Base-by-base conservation (phyloP, 306 rosid genomes). In the Castanea sativa region DNA sequence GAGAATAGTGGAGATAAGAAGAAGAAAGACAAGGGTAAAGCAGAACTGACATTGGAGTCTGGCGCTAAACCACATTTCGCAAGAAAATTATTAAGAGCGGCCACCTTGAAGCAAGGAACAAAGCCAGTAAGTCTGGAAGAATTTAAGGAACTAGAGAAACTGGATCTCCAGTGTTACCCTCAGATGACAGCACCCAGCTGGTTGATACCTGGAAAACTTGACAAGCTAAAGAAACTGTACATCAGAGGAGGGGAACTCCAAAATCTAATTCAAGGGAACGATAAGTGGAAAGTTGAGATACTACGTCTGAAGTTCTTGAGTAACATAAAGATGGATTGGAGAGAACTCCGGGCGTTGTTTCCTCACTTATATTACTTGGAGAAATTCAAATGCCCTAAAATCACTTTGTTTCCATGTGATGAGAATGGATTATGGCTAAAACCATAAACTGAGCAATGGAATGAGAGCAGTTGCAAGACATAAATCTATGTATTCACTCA, bases 131-230 rank as follows among this genome's bases (percentile, higher is more conserved):
- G 18, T 5, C 2, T 9, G 5, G 29, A 49, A 56, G 18, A 13
- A 7, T 38, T 43, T 49, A 1, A 15, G 65, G 5, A 4, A 59
- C 52, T 76, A 30, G 30, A 38, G 75, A 82, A 82, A 65, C 60
- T 82, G 43, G 55, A 63, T 33, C 82, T 82, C 30, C 78, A 73
- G 19, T 77, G 69, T 21, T 82, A 35, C 70, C 85, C 82, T 20
- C 0, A 0, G 11, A 11, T 15, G 1, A 5, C 11, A 1, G 51
- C 73, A 14, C 68, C 81, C 3, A 5, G 69, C 4, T 82, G 75
- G 75, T 29, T 77, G 57, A 30, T 10, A 15, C 55, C 64, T 0
- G 18, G 0, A 6, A 12, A 77, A 1, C 49, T 27, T 33, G 0
- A 0, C 20, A 6, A 7, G 0, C 45, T 82, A 27, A 38, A 73